Percentiles rank a stretch among this genome's conserved stretches.
These are phyloP conservation scores for Hansfordia pulvinata DNA, from an alignment of 2,329 filamentous ascomycete species.

Conservation along the genomic window DNA sequence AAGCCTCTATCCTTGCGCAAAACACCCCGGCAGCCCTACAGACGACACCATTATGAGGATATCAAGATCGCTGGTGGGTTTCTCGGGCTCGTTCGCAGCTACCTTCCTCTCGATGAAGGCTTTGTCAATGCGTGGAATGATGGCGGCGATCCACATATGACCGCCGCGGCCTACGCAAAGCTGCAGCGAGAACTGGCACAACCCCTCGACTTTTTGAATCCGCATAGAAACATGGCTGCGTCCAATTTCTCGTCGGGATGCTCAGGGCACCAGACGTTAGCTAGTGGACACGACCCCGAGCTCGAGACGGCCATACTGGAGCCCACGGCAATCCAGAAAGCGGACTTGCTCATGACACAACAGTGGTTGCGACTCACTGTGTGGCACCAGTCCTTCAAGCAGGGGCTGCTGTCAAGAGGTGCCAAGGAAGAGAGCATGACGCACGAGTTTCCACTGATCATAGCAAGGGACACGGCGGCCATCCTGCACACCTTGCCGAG, in stretches of 20 bases:
- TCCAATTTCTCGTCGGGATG: neutral
- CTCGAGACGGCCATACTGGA: conserved; percentile 4
- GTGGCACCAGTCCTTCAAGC: conserved; percentile 58
- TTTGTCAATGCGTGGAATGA: conserved; percentile 55
- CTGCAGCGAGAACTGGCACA: conserved; percentile 19
- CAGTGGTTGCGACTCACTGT: conserved; percentile 59
- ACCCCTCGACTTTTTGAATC: conserved; percentile 17
- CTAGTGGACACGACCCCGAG: neutral
- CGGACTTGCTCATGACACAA: conserved; percentile 55
- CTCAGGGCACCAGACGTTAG: too few species aligned
- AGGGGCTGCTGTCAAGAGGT: conserved; percentile 47
- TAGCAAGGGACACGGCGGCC: conserved; percentile 42
- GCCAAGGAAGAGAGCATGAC: conserved; percentile 45
- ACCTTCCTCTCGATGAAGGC: conserved; percentile 47
- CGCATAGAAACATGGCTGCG: conserved; percentile 19
- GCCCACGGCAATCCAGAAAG: conserved; percentile 50
- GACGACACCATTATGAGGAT: conserved; percentile 35
- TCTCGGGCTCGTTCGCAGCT: conserved; percentile 44
- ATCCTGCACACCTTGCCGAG: conserved; percentile 25
- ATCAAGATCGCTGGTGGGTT: conserved; percentile 42
- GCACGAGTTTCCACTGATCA: conserved; percentile 46
- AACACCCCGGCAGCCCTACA: conserved; percentile 40
- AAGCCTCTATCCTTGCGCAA: conserved; percentile 48
- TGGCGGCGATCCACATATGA: conserved; percentile 23
- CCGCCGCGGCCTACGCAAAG: conserved; percentile 18